Evolutionary conservation across 495 filamentous ascomycete genomes (phyloP), one percentile per base, ranked within the genome.

Genomic region (Tirmania nivea): DNA sequence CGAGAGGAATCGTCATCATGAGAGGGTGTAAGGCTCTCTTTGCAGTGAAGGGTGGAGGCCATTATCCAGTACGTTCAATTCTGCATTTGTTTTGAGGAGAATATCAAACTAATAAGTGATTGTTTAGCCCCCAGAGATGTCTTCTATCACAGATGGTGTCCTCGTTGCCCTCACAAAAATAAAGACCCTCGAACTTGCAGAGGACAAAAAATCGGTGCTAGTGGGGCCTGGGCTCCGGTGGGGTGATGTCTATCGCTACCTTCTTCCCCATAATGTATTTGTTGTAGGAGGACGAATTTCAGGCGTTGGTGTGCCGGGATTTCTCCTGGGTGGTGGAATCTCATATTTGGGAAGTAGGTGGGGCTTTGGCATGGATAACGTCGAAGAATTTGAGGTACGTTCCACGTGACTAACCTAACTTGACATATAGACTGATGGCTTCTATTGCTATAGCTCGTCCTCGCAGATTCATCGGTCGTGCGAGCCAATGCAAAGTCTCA

Each of bases 161-260:
- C 39, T 45, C 3, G 17, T 45, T 19, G 12, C 39, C 14, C 25
- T 31, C 25, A 31, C 25, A 1, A 31, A 31, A 31, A 1, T 31
- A 31, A 31, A 31, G 25, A 31, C 25, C 39, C 17, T 45, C 9
- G 14, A 14, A 45, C 14, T 45, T 19, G 12, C 39, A 31, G 25
- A 31, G 25, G 25, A 31, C 25, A 31, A 31, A 31, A 31, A 31
- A 31, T 31, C 25, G 25, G 25, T 31, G 7, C 25, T 31, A 31
- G 60, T 78, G 52, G 76, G 74, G 1, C 63, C 70, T 10, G 76
- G 76, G 9, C 69, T 68, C 50, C 62, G 65, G n/a, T 76, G 74
- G 71, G 68, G 69, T 31, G 67, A 70, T 8, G 70, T 78, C 20
- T 75, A 74, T 34, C 35, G 50, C 9, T 58, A 60, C 16, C 68